A percentile compares a stretch with the other conserved stretches of the same genome.
phyloP scores from a whole-genome alignment of 257 asterid species.

The Solanum neorickii region DNA sequence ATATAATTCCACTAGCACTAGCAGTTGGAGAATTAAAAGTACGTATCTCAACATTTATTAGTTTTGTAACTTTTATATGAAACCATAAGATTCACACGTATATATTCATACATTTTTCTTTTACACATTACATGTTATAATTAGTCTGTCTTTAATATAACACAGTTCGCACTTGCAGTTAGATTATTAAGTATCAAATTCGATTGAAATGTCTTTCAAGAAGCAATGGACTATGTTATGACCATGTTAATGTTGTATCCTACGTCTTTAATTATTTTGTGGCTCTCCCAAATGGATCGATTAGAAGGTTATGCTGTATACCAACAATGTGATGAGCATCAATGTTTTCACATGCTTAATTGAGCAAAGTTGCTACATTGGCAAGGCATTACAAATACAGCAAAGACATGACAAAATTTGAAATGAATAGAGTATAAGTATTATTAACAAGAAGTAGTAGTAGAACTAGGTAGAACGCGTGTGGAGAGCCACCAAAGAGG shows the following conservation, averaged over 20 bases:
- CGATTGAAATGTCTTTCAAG: not conserved
- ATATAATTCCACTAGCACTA: not conserved
- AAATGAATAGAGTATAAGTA: not conserved
- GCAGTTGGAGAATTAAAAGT: not conserved
- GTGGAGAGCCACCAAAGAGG: constrained; percentile 68
- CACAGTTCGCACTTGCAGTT: not conserved
- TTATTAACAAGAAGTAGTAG: not conserved
- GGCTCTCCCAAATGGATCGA: too few species aligned
- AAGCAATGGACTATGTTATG: not conserved
- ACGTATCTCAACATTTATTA: not conserved
- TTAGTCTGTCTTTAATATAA: not conserved
- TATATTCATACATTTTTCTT: not conserved
- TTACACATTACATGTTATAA: not conserved
- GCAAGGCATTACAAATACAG: not conserved
- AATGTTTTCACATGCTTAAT: not conserved
- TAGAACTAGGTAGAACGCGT: constrained; percentile 15
- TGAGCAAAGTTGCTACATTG: not conserved
- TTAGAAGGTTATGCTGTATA: not conserved
- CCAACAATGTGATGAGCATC: not conserved
- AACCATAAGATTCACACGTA: too few species aligned
- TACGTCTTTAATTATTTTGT: too few species aligned
- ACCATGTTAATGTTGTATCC: not conserved
- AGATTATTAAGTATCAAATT: not conserved
- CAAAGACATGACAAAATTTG: not conserved
- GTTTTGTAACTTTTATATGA: not conserved